phyloP scores from a whole-genome alignment of 805 yeast genomes.

The Naumovozyma dairenensis region DNA sequence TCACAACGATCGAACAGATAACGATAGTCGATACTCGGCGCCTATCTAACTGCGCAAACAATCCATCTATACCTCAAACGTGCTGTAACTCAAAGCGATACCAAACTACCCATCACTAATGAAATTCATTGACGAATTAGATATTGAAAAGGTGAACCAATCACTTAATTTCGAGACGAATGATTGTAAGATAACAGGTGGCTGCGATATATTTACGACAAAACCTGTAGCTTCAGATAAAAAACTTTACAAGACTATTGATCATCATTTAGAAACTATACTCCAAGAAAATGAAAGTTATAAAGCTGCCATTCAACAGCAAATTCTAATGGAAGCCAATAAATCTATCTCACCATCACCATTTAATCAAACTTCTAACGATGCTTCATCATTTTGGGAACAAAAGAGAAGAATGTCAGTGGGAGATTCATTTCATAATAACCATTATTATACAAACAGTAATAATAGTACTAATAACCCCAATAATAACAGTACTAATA shows the following conservation, averaged over 20 bases:
- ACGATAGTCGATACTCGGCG: too few species aligned
- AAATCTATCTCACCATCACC: slow-evolving; percentile 8
- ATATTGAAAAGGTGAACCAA: slow-evolving; percentile 84
- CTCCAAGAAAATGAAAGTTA: slow-evolving; percentile 30
- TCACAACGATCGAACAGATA: too few species aligned
- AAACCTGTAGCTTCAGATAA: slow-evolving; percentile 87
- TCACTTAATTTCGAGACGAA: slow-evolving; percentile 69
- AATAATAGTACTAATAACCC: slow-evolving; percentile 1
- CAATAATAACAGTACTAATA: slow-evolving; percentile 1
- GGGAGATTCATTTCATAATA: slow-evolving; percentile 14
- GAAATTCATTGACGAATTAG: slow-evolving; percentile 86
- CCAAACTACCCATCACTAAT: slow-evolving; percentile 2
- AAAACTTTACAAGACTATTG: slow-evolving; percentile 79
- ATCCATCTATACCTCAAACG: too few species aligned
- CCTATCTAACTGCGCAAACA: too few species aligned
- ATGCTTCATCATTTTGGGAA: slow-evolving; percentile 30
- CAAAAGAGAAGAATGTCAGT: slow-evolving; percentile 34
- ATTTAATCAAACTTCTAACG: slow-evolving; percentile 7
- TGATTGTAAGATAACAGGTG: slow-evolving; percentile 72
- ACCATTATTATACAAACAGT: slow-evolving; percentile 3
- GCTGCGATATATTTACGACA: slow-evolving; percentile 89
- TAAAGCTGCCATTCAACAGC: slow-evolving; percentile 27
- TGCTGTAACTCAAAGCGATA: too few species aligned
- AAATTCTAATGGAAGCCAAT: slow-evolving; percentile 12
- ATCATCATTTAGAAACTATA: slow-evolving; percentile 57